A percentile compares a stretch with the other conserved stretches of the same genome.
Evolutionary conservation across 192 early-diverging fungal species (phyloP).

Genomic region (Coemansia sp.): DNA sequence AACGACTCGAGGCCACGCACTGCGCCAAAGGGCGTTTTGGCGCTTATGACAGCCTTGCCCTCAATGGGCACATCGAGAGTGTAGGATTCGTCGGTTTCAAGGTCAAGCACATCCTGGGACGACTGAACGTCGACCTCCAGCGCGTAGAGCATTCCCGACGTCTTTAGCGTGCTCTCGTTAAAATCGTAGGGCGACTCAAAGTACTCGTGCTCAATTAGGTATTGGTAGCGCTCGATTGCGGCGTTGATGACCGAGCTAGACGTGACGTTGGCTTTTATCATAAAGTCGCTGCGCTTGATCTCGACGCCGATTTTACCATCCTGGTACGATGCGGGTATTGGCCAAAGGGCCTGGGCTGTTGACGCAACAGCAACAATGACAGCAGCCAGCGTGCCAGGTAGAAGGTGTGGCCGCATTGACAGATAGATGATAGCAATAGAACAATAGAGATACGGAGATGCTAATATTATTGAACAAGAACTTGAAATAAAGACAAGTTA

Average conservation of each 20-base stretch:
- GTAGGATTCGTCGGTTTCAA: constrained; percentile 69
- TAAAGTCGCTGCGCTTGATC: constrained; percentile 55
- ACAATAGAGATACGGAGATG: background rate
- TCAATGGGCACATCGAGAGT: constrained; percentile 59
- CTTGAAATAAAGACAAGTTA: background rate
- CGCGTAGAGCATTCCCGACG: constrained; percentile 34
- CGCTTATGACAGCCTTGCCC: constrained; percentile 56
- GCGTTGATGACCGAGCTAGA: constrained; percentile 58
- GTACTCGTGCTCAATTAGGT: constrained; percentile 57
- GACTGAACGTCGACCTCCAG: constrained; percentile 54
- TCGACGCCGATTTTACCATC: constrained; percentile 55
- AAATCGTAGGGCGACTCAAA: constrained; percentile 54
- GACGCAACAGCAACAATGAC: constrained; percentile 7
- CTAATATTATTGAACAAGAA: background rate
- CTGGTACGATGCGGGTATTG: constrained; percentile 26
- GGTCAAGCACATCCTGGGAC: constrained; percentile 55
- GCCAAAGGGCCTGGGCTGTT: constrained; percentile 28
- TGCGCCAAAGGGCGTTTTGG: constrained; percentile 67
- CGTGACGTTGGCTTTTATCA: constrained; percentile 62
- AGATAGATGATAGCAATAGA: background rate
- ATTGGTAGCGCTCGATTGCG: constrained; percentile 58
- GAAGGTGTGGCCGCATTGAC: constrained; percentile 11
- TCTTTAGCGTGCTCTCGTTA: constrained; percentile 46
- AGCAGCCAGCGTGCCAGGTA: background rate
- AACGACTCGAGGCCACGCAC: constrained; percentile 74